These are phyloP conservation scores for Talaromyces amestolkiae DNA, from an alignment of 2,329 filamentous ascomycete genomes.

Conservation along the genomic window DNA sequence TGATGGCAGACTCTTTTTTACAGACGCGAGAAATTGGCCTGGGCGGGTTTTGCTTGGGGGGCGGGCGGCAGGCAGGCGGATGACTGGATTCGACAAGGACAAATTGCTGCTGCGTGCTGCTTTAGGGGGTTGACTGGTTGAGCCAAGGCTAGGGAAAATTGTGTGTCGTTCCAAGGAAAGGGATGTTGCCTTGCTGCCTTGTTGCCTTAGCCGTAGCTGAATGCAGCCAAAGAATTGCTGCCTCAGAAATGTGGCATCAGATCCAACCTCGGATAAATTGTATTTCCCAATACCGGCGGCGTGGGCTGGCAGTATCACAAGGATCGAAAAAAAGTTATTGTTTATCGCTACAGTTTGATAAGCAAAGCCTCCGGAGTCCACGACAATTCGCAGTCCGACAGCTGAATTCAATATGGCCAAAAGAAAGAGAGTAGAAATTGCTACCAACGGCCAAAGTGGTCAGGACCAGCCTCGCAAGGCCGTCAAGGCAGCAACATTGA, in stretches of 20 bases:
- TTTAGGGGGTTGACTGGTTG: conserved; percentile 5
- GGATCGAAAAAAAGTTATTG: conserved; percentile 11
- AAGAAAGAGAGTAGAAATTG: conserved; percentile 42
- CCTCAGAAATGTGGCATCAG: not conserved
- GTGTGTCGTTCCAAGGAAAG: conserved; percentile 4
- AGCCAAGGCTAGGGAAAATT: conserved; percentile 4
- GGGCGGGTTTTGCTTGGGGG: conserved; percentile 25
- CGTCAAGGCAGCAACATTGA: conserved; percentile 31
- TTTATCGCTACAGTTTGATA: conserved; percentile 3
- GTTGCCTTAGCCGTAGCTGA: conserved; percentile 7
- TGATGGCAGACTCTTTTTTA: conserved; percentile 32
- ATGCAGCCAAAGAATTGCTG: conserved; percentile 9
- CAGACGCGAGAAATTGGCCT: conserved; percentile 31
- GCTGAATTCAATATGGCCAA: conserved; percentile 38
- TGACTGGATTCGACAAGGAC: conserved; percentile 25
- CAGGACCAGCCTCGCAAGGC: conserved; percentile 32
- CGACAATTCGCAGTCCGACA: not conserved
- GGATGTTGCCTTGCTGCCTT: conserved; percentile 2
- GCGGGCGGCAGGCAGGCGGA: conserved; percentile 19
- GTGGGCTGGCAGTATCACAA: conserved; percentile 8
- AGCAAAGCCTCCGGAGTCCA: not conserved
- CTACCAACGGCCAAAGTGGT: conserved; percentile 27
- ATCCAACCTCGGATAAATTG: not conserved
- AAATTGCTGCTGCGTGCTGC: conserved; percentile 20
- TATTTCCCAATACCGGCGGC: conserved; percentile 18